phyloP scores from a whole-genome alignment of 139 green algal species.

The Chlorella ohadii region DNA sequence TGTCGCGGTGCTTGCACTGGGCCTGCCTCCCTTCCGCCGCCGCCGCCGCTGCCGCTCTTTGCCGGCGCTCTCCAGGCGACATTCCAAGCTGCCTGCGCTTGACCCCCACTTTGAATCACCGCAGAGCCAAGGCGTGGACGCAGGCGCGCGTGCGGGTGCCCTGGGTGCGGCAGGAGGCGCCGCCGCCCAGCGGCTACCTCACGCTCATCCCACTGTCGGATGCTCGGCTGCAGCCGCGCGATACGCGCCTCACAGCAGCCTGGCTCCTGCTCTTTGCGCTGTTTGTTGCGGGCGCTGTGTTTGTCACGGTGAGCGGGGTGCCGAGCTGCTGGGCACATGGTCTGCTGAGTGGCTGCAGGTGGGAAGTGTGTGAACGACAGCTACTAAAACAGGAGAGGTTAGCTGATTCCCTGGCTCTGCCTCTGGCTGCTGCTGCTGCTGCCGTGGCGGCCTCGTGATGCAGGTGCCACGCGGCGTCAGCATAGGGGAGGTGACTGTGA shows the following conservation, averaged over 20 bases:
- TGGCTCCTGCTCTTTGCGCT: slow-evolving; percentile 65
- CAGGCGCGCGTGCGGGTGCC: slow-evolving; percentile 1
- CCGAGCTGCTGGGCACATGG: too few species aligned
- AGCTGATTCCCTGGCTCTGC: too few species aligned
- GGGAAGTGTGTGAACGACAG: too few species aligned
- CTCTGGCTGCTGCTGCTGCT: too few species aligned
- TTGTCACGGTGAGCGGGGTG: slow-evolving; percentile 41
- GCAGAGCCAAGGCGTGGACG: slow-evolving; percentile 1
- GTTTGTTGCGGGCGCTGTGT: slow-evolving; percentile 55
- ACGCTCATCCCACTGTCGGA: slow-evolving; percentile 75
- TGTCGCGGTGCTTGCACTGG: not conserved
- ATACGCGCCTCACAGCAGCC: slow-evolving; percentile 42
- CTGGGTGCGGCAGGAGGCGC: slow-evolving; percentile 3
- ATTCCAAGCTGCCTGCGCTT: too few species aligned
- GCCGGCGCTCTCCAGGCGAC: not conserved
- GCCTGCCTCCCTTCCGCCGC: not conserved
- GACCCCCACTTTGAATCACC: not conserved
- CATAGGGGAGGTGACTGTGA: slow-evolving; percentile 71
- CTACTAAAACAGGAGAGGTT: too few species aligned
- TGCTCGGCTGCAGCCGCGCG: slow-evolving; percentile 44
- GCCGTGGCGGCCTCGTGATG: too few species aligned
- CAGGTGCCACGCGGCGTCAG: slow-evolving; percentile 70
- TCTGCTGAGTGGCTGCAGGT: too few species aligned
- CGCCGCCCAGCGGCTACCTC: slow-evolving; percentile 60
- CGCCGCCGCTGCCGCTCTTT: not conserved